Evolutionary conservation across 495 filamentous ascomycete genomes (phyloP), one percentile per base, ranked within the genome.

Genomic region (Tuber indicum): DNA sequence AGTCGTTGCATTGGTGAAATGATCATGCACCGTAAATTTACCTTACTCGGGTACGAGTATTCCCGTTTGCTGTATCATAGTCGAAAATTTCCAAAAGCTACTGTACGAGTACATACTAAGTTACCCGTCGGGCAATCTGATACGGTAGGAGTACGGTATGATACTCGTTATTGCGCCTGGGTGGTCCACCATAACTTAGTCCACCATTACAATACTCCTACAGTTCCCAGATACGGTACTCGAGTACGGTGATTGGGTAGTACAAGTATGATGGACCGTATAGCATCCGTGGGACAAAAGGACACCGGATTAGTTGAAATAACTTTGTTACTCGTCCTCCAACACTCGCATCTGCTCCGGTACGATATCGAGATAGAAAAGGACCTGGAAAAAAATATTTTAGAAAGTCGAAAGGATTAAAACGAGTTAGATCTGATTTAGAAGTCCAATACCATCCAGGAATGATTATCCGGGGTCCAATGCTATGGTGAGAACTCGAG

Each of bases 401-500:
- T 12, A 62, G 23, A 58, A 58, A n/a, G 23, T 7, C 23, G 52
- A 32, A 62, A 1, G 23, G 52, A 62, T 62, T n/a, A 26, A 26
- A 32, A 62, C n/a, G 52, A 62, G 52, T n/a, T 10, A 62, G 52
- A 14, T 32, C 52, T 62, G 52, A 62, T 26, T 62, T 26, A 36
- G 58, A 1, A 36, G 16, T 1, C 5, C 32, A 66, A 66, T 62
- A 62, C 52, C 26, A 66, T 66, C 58, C 4, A 36, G 58, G 12
- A 66, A 66, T 66, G 58, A 66, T 66, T 66, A 66, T 66, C 58
- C 58, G 58, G 58, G 58, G 58, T 66, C 14, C 58, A 17, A 26
- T 66, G 26, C 26, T 66, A 1, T 32, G 14, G 4, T 42, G 8
- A 42, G 26, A 32, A 66, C 17, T 66, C 58, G 26, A 66, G 58